phyloP scores from a whole-genome alignment of 2,329 filamentous ascomycete genomes.

The Tetracladium maxilliforme region DNA sequence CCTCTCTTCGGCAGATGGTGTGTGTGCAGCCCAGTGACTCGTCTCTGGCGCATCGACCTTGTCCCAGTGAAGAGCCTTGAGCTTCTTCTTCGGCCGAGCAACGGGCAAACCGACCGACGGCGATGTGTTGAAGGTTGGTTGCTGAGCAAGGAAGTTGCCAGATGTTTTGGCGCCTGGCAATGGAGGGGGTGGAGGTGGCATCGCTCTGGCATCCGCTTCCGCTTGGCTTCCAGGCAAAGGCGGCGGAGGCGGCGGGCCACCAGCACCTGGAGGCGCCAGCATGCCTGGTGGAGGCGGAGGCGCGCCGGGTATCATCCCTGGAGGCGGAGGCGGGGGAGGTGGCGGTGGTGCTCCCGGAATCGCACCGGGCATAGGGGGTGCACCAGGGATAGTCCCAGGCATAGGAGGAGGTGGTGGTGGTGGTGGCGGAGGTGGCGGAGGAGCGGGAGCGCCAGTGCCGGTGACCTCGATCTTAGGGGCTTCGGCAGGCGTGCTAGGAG shows the following conservation, averaged over 20 bases:
- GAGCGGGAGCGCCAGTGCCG: slow-evolving; percentile 11
- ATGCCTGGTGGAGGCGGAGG: slow-evolving; percentile 17
- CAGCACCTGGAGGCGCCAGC: too few species aligned
- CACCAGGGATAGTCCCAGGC: slow-evolving; percentile 21
- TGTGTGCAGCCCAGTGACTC: slow-evolving; percentile 83
- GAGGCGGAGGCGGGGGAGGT: slow-evolving; percentile 21
- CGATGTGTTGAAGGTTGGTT: slow-evolving; percentile 35
- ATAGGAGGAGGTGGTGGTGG: slow-evolving; percentile 31
- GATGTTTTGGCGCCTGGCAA: slow-evolving; percentile 56
- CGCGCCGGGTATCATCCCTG: slow-evolving; percentile 27
- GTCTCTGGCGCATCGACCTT: slow-evolving; percentile 88
- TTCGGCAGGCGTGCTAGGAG: slow-evolving; percentile 34
- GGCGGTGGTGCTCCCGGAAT: slow-evolving; percentile 11
- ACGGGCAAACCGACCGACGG: slow-evolving; percentile 58
- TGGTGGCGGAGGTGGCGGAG: slow-evolving; percentile 17
- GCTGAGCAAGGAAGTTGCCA: slow-evolving; percentile 61
- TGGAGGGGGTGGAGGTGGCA: slow-evolving; percentile 40
- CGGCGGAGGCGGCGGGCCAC: slow-evolving; percentile 29
- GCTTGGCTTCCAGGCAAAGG: slow-evolving; percentile 33
- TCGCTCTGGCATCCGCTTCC: too few species aligned
- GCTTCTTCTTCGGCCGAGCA: slow-evolving; percentile 93
- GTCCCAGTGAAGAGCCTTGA: slow-evolving; percentile 98
- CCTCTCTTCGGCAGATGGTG: slow-evolving; percentile 72
- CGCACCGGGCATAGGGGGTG: slow-evolving; percentile 15
- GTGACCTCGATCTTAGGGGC: slow-evolving; percentile 7